These are phyloP conservation scores for Hyaloperonospora arabidopsidis DNA, from an alignment of 352 stramenopile genomes.

Conservation along the genomic window DNA sequence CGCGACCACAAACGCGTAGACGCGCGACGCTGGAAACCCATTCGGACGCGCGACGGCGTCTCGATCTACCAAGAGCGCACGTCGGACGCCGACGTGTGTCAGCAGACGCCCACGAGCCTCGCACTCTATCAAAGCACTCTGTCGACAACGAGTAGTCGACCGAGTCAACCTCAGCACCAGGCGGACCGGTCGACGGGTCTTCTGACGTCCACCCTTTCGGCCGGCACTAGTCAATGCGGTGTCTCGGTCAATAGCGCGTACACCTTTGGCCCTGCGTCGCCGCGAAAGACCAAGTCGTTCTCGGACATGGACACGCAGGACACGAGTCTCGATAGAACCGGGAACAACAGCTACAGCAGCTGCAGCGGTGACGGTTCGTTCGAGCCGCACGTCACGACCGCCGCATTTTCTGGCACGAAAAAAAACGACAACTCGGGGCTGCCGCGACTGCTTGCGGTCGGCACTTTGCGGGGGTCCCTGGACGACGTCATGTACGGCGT, in stretches of 20 bases:
- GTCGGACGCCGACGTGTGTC: conserved; percentile 16
- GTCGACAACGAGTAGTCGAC: conserved; percentile 16
- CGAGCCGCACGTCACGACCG: conserved; percentile 22
- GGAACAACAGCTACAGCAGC: conserved; percentile 26
- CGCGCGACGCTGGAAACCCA: conserved; percentile 31
- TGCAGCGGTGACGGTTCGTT: conserved; percentile 17
- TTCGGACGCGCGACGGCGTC: conserved; percentile 34
- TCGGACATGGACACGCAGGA: conserved; percentile 13
- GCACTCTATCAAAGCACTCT: conserved; percentile 23
- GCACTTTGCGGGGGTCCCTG: conserved; percentile 31
- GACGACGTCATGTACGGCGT: conserved; percentile 61
- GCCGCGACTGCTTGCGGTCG: conserved; percentile 35
- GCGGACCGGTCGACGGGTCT: too few species aligned
- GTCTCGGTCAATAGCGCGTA: conserved; percentile 5
- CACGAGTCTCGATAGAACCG: conserved; percentile 17
- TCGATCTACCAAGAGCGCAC: conserved; percentile 37
- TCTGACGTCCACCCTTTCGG: conserved; percentile 16
- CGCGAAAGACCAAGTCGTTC: conserved; percentile 14
- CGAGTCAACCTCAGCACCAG: too few species aligned
- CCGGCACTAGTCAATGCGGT: conserved; percentile 10
- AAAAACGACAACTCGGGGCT: conserved; percentile 22
- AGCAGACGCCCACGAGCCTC: conserved; percentile 16
- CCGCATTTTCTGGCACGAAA: conserved; percentile 11
- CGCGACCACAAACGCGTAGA: conserved; percentile 35
- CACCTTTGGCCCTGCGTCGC: conserved; percentile 12